Evolutionary conservation across 2,329 filamentous ascomycete genomes (phyloP).

Genomic region (Amesomyces nigricolor): DNA sequence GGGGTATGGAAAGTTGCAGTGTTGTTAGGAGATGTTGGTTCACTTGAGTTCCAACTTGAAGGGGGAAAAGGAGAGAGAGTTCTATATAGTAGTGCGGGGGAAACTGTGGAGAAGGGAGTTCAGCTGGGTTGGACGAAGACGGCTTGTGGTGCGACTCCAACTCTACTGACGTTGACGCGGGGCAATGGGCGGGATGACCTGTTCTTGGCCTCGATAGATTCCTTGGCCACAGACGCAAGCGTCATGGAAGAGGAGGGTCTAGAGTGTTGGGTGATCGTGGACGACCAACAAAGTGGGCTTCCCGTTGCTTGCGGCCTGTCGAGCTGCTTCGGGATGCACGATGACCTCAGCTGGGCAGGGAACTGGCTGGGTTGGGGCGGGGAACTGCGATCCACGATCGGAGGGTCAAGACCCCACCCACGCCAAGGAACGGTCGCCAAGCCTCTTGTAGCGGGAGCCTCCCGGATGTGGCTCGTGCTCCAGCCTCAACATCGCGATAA

Average conservation of each 20-base stretch:
- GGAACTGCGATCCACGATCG: too few relatives aligned
- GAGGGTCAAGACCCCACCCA: too few relatives aligned
- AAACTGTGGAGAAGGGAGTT: constrained; percentile 9
- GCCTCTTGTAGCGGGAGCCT: too few relatives aligned
- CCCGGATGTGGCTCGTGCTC: not conserved
- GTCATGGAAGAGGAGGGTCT: not conserved
- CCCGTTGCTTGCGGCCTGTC: not conserved
- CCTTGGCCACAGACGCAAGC: not conserved
- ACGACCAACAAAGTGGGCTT: not conserved
- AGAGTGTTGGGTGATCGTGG: not conserved
- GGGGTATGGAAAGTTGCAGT: not conserved
- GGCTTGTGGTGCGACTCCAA: not conserved
- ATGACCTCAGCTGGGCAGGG: constrained; percentile 14
- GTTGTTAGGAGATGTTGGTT: not conserved
- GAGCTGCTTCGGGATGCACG: not conserved
- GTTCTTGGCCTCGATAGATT: not conserved
- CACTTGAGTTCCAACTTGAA: constrained; percentile 1
- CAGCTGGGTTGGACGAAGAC: constrained; percentile 20
- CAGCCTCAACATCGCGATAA: too few relatives aligned
- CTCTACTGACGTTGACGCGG: not conserved
- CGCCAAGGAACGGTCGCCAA: too few relatives aligned
- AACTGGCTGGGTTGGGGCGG: not conserved
- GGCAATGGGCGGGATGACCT: constrained; percentile 9
- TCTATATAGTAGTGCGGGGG: constrained; percentile 17
- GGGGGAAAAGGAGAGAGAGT: not conserved